Evolutionary conservation across 306 rosid species (phyloP), one percentile per base, ranked within the genome.

Genomic region (Delonix regia): DNA sequence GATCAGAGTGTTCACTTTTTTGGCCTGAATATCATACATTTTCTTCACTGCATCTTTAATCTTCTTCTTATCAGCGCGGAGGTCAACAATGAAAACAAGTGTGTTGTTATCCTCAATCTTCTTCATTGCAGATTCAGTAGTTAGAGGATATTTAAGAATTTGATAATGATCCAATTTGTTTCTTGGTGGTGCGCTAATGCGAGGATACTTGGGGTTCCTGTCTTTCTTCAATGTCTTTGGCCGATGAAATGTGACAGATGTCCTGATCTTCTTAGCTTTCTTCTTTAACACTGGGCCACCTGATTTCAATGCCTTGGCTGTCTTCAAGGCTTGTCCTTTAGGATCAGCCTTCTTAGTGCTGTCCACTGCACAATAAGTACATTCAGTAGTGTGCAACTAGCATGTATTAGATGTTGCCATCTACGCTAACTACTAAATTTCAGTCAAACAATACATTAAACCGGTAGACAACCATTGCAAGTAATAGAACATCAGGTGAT

Each of bases 71-170:
- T 91, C 88, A 19, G 97, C 97, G 25, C 97, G 94, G 45, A 93
- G 66, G 77, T 93, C 97, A n/a, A 93, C 98, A 41, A 93, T 89
- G 62, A 93, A 93, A 49, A 93, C 94, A 19, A 88, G 83, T 6
- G 98, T 94, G 77, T 94, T 94, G 82, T 94, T 94, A 77, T 94
- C 98, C 81, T 94, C 98, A 19, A 94, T 94, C 85, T 94, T 94
- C 74, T 94, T 91, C 98, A 94, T 94, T 0, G 98, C 98, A 82
- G 98, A 93, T 78, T 93, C 98, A 0, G 98, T 93, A 18, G 97
- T 93, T 22, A 89, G 69, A 33, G 98, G 97, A 60, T 77, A 93
- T 41, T 93, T 93, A 39, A 93, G 97, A 59, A 93, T 93, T 78
- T 93, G 98, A 44, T 93, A 93, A 30, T 91, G 94, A 77, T 93